A percentile compares a stretch with the other conserved stretches of the same genome.
phyloP scores from a whole-genome alignment of 441 rosid species.

The Aquilaria agallochum region DNA sequence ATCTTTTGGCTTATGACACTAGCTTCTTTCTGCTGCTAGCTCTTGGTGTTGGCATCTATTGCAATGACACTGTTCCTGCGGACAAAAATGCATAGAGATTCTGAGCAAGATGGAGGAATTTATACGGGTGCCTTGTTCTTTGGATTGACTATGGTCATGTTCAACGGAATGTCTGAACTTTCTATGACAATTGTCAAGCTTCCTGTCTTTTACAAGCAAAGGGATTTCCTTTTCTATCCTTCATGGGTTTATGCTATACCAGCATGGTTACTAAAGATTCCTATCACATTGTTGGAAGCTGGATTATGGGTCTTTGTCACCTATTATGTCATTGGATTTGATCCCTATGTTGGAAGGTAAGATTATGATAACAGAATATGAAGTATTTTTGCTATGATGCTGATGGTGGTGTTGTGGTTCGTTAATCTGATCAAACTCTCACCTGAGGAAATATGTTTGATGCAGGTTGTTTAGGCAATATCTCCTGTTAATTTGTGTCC shows the following conservation, averaged over 20 bases:
- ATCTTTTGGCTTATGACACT: neutral
- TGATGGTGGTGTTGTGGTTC: neutral
- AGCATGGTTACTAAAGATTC: slow-evolving; percentile 75
- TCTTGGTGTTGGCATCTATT: slow-evolving; percentile 34
- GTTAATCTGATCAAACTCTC: slow-evolving; percentile 1
- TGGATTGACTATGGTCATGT: slow-evolving; percentile 44
- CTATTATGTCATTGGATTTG: slow-evolving; percentile 78
- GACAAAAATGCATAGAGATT: slow-evolving; percentile 49
- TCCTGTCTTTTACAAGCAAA: slow-evolving; percentile 85
- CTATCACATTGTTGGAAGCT: slow-evolving; percentile 53
- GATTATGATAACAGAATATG: too few species aligned
- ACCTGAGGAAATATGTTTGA: slow-evolving; percentile 10
- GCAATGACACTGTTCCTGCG: slow-evolving; percentile 62
- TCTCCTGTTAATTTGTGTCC: slow-evolving; percentile 39
- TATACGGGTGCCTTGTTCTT: slow-evolving; percentile 69
- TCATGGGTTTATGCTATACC: slow-evolving; percentile 76
- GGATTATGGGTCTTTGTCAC: slow-evolving; percentile 62
- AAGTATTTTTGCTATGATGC: neutral
- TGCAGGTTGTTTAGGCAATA: slow-evolving; percentile 75
- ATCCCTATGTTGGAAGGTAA: slow-evolving; percentile 63
- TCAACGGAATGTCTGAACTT: slow-evolving; percentile 69
- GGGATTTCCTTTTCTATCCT: slow-evolving; percentile 70
- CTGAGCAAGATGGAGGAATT: slow-evolving; percentile 44
- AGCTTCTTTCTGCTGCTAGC: slow-evolving; percentile 30
- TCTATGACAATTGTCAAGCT: slow-evolving; percentile 74